phyloP scores from a whole-genome alignment of 2,329 filamentous ascomycete genomes.

The Aspergillus bombycis region DNA sequence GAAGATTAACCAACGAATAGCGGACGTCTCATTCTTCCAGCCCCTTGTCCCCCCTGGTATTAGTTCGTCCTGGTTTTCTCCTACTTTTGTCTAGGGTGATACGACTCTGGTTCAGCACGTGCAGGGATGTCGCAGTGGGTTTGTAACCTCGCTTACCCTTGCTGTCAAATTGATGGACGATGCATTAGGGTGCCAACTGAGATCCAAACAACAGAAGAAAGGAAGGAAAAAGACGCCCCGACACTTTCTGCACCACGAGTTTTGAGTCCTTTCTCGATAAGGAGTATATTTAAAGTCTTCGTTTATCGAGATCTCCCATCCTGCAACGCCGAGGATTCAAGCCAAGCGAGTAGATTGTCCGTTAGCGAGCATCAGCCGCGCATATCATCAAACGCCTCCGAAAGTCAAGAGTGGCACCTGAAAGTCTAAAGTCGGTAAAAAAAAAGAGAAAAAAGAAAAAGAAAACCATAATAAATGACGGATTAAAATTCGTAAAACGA shows the following conservation, averaged over 20 bases:
- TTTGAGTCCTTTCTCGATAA: not conserved
- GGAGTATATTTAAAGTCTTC: not conserved
- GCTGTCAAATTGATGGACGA: not conserved
- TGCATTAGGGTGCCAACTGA: not conserved
- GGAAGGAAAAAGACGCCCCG: not conserved
- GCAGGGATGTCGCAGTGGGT: not conserved
- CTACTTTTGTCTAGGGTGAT: not conserved
- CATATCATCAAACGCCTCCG: not conserved
- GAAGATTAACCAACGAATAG: not conserved
- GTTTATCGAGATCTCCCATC: not conserved
- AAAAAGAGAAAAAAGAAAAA: not conserved
- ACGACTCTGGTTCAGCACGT: not conserved
- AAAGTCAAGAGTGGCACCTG: not conserved
- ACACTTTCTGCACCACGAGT: not conserved
- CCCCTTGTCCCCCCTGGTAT: not conserved
- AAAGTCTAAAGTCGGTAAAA: not conserved
- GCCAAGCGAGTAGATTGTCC: not conserved
- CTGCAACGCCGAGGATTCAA: not conserved
- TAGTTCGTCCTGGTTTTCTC: not conserved
- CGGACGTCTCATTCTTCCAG: not conserved
- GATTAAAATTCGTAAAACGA: not conserved
- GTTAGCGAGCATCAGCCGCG: not conserved
- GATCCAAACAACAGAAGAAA: not conserved
- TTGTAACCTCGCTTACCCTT: not conserved
- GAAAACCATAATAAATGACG: not conserved